These are phyloP conservation scores for Hypoxylon sp. DNA, from an alignment of 2,329 filamentous ascomycete genomes.

Conservation along the genomic window DNA sequence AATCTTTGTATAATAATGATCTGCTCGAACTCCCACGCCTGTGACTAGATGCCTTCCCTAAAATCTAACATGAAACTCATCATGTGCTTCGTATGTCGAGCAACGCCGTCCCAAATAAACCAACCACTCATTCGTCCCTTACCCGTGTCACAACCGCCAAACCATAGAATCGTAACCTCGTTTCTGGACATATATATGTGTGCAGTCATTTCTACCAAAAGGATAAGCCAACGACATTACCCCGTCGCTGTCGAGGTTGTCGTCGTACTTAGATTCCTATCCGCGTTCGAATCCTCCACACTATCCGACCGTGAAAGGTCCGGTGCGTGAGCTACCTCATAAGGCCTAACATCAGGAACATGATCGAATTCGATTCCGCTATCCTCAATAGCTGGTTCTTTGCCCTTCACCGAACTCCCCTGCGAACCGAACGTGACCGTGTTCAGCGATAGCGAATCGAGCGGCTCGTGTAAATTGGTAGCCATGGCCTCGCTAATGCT, in stretches of 20 bases:
- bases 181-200: constrained; percentile 7
- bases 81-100: neutral
- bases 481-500: constrained; percentile 47
- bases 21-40: neutral
- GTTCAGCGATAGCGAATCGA: constrained; percentile 20
- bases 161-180: constrained; percentile 5
- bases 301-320: neutral
- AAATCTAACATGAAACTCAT: neutral
- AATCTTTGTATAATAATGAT: neutral
- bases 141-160: neutral
- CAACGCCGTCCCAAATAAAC: neutral
- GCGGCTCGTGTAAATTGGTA: constrained; percentile 38
- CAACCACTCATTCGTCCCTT: neutral
- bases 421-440: constrained; percentile 10
- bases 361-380: constrained; percentile 28
- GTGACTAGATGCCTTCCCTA: no score
- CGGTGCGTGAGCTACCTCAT: neutral
- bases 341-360: neutral
- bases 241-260: constrained; percentile 1
- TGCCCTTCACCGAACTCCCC: constrained; percentile 38
- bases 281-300: neutral
- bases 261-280: constrained; percentile 3
- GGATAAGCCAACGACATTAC: neutral
- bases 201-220: neutral
- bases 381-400: constrained; percentile 32